These are phyloP conservation scores for Ogataea nakhonphanomensis DNA, from an alignment of 805 yeast genomes.

Conservation along the genomic window DNA sequence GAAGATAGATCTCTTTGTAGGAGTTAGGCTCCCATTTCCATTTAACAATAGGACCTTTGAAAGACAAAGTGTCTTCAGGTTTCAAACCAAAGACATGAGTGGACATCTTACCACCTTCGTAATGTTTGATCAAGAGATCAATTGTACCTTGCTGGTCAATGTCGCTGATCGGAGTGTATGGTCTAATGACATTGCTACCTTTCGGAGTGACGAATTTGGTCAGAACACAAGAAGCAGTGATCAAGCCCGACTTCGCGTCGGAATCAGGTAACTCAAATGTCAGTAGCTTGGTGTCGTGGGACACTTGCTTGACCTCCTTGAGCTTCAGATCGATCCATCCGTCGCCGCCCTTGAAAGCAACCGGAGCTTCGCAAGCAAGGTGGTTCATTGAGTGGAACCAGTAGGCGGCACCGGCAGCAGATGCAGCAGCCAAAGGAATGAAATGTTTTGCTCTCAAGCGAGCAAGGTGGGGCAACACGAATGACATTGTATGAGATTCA, in stretches of 20 bases:
- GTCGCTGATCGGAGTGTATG: conserved; percentile 83
- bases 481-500: conserved; percentile 10
- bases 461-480: conserved; percentile 6
- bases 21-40: conserved; percentile 89
- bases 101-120: conserved; percentile 89
- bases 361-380: conserved; percentile 31
- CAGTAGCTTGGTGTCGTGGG: conserved; percentile 64
- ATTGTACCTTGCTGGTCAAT: conserved; percentile 66
- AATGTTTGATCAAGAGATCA: conserved; percentile 79
- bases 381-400: conserved; percentile 40
- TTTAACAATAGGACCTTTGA: conserved; percentile 92
- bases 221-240: conserved; percentile 73
- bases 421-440: conserved; percentile 19
- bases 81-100: conserved; percentile 67
- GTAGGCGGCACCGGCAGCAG: conserved; percentile 29
- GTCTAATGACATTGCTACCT: conserved; percentile 85
- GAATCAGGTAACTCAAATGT: conserved; percentile 64
- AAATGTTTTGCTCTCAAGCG: conserved; percentile 16
- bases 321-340: conserved; percentile 70
- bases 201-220: conserved; percentile 79
- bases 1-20: conserved; percentile 71
- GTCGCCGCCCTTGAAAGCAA: conserved; percentile 58
- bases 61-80: conserved; percentile 75
- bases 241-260: conserved; percentile 71
- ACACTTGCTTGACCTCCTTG: conserved; percentile 44